Evolutionary conservation across 2,329 filamentous ascomycete genomes (phyloP), one percentile per base, ranked within the genome.

Genomic region (Aquanectria penicillioides): DNA sequence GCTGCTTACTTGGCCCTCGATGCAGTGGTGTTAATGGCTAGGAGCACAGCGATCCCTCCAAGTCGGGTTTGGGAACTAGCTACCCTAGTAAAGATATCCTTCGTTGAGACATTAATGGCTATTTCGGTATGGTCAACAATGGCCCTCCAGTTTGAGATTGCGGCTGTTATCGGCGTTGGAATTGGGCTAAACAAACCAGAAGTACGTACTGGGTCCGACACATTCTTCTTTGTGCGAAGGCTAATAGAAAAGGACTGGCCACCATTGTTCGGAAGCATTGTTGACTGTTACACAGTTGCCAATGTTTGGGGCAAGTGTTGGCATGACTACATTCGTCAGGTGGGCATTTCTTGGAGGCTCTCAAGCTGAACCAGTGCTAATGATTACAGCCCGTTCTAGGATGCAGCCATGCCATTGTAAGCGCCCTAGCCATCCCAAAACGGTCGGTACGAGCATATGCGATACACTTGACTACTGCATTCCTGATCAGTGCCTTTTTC

Each of bases 251-350:
- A 61, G 61, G 58, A 61, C 34, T 63, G 58, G 58, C 61, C 61
- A 2, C 53, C 57, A 2, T 31, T 63, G 8, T 63, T 61, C n/a
- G 61, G 61, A 5, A 49, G 18, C 10, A 34, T 58, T 10, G 1
- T 25, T 3, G 36, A 50, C 4, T 61, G 58, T 15, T 63, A 55
- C 13, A 58, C 46, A 7, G n/a, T 63, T 23, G 29, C 58, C 1
- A 63, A 63, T 25, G 58, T 63, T 6, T 63, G 61, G 61, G 61
- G 61, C 11, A 58, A 40, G n/a, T 61, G 55, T n/a, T 63, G 61
- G 61, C 61, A 63, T 18, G 53, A 58, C 4, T 63, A 63, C 28
- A 57, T 63, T 18, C 57, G 53, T 2, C 53, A 61, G n/a, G 61
- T 52, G 13, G 51, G 48, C 6, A n/a, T 10, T 6, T 3, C 2